Percentiles rank a stretch among this genome's conserved stretches.
These are phyloP conservation scores for Phoma herbarum DNA, from an alignment of 2,329 filamentous ascomycete species.

Conservation along the genomic window DNA sequence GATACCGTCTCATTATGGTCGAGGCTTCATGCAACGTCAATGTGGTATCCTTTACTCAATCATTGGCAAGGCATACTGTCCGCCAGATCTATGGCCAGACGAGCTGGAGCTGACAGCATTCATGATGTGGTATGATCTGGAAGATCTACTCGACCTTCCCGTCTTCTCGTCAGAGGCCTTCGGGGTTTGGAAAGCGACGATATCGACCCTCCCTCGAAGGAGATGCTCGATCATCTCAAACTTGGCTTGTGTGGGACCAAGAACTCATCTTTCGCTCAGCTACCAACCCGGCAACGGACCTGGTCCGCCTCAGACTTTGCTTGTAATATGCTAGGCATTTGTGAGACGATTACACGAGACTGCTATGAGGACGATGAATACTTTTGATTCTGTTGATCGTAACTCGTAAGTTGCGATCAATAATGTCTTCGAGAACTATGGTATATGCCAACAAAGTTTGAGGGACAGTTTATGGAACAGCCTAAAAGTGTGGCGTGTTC, in stretches of 20 bases:
- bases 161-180: too few relatives aligned
- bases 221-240: neutral
- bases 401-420: neutral
- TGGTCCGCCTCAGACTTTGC: neutral
- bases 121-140: too few relatives aligned
- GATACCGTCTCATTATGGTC: too few relatives aligned
- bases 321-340: neutral
- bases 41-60: too few relatives aligned
- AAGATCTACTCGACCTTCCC: too few relatives aligned
- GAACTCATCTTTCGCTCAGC: constrained; percentile 1
- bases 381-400: neutral
- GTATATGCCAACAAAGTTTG: neutral
- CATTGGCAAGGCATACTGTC: too few relatives aligned
- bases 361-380: neutral
- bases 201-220: neutral
- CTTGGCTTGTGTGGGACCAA: neutral
- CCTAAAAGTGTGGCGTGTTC: constrained; percentile 52
- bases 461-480: neutral
- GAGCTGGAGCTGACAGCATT: too few relatives aligned
- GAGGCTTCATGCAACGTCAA: too few relatives aligned
- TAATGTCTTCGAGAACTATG: neutral
- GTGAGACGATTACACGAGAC: neutral
- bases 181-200: neutral
- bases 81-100: too few relatives aligned
- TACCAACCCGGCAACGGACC: neutral